Base-by-base conservation (phyloP, 768 basidiomycete species). In the Mycena albidolilacea region DNA sequence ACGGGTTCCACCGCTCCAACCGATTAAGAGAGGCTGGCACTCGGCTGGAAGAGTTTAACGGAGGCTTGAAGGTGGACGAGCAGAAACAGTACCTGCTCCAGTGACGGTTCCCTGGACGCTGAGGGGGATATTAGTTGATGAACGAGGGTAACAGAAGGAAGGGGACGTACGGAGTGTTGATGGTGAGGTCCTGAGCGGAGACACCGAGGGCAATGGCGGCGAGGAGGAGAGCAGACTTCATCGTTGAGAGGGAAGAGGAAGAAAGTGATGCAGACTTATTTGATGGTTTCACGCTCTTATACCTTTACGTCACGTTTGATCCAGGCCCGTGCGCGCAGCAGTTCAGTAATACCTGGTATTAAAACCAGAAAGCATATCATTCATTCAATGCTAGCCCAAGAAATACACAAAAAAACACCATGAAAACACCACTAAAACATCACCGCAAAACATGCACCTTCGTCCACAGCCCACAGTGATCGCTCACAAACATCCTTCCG, bases 111-210 rank as follows among this genome's bases (percentile, higher is more conserved):
- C 65, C 17, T 50, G 57, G 50, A 79, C 15, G 46, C 91, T 93
- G 73, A 1, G 73, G 44, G 50, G 52, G 14, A 57, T 57, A 35
- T 58, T 3, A 48, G 44, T 37, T 30, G 50, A 15, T 30, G 17
- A 64, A 15, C 41, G 10, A 21, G 9, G 35, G 8, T 39, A 15
- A 43, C 43, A 44, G 60, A 54, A 17, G 30, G 61, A 44, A 46
- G 41, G 35, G 71, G 21, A 87, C 93, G 78, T 75, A 94, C 93
- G 94, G 94, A 46, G 94, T 95, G 80, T 93, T 91, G 79, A 95
- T 84, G 0, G 76, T 82, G 75, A 90, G 78, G 39, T 73, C 72
- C 77, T 90, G 89, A 19, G 88, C 91, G 35, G 84, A 52, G 61
- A 81, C 89, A 41, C 81, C 80, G 62, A 81, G 79, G 58, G 82